Percentiles rank a stretch among this genome's conserved stretches.
Conservation (phyloP, 2,329 filamentous ascomycete genomes). For the Phialophora tarda region DNA sequence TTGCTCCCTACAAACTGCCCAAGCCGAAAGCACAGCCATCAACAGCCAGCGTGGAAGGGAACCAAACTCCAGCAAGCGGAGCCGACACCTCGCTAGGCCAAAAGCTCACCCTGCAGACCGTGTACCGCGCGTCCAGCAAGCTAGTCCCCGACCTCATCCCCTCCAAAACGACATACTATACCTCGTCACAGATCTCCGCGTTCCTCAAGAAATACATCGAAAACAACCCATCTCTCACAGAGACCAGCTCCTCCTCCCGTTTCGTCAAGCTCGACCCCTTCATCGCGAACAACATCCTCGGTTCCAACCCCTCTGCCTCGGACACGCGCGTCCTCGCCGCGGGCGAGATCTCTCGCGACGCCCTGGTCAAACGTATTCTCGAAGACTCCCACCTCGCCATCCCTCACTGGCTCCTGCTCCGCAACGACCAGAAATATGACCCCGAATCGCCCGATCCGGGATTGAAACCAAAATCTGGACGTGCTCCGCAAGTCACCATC, state of each 20-base stretch:
- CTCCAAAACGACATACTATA: conserved; percentile 62
- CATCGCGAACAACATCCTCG: conserved; percentile 66
- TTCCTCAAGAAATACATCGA: conserved; percentile 63
- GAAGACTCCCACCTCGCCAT: conserved; percentile 56
- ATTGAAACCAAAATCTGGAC: conserved; percentile 66
- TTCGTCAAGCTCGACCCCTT: conserved; percentile 67
- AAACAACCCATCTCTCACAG: conserved; percentile 34
- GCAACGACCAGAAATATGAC: conserved; percentile 50
- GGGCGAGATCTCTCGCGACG: conserved; percentile 64
- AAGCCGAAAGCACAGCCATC: conserved; percentile 58
- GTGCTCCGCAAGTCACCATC: conserved; percentile 65
- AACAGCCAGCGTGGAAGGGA: conserved; percentile 47
- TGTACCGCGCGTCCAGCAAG: conserved; percentile 64
- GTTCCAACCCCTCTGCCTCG: conserved; percentile 55
- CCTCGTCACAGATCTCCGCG: conserved; percentile 63
- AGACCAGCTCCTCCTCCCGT: conserved; percentile 51
- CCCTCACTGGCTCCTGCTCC: conserved; percentile 64
- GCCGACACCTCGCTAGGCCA: conserved; percentile 51
- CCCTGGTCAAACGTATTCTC: conserved; percentile 64
- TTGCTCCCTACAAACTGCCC: conserved; percentile 67
- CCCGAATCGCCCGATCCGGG: conserved; percentile 45
- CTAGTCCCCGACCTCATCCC: conserved; percentile 61
- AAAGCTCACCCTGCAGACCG: conserved; percentile 55
- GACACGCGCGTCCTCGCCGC: conserved; percentile 64
- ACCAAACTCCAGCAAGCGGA: conserved; percentile 35